These are phyloP conservation scores for Russula brevipes DNA, from an alignment of 768 basidiomycete genomes.

Conservation along the genomic window DNA sequence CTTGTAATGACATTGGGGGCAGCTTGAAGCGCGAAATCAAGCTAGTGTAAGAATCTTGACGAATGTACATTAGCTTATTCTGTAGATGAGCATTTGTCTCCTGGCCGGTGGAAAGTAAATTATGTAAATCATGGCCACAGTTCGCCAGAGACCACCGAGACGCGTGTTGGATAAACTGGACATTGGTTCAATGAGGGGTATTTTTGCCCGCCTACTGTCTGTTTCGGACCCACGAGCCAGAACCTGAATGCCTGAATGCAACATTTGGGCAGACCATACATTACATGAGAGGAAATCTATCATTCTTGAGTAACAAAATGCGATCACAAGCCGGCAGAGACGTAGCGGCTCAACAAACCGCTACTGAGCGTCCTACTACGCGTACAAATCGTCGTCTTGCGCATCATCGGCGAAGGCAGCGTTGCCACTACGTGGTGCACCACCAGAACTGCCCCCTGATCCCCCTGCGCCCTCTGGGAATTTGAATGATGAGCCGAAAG, in stretches of 20 bases:
- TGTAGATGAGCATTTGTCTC: too few species aligned
- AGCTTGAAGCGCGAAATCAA: too few species aligned
- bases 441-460: not conserved
- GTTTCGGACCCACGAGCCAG: too few species aligned
- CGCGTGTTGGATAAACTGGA: too few species aligned
- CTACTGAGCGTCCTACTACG: conserved; percentile 37
- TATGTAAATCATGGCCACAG: too few species aligned
- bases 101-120: too few species aligned
- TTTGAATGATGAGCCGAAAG: conserved; percentile 94
- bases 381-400: conserved; percentile 89
- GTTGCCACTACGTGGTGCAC: conserved; percentile 48
- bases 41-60: too few species aligned
- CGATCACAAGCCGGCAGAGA: not conserved
- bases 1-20: too few species aligned
- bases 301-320: conserved; percentile 17
- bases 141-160: too few species aligned
- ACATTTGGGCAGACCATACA: not conserved
- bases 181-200: too few species aligned
- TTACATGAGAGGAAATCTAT: conserved; percentile 20
- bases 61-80: too few species aligned
- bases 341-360: conserved; percentile 8
- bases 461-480: conserved; percentile 71
- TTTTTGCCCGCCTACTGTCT: too few species aligned
- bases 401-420: conserved; percentile 80
- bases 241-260: not conserved